A percentile compares a stretch with the other conserved stretches of the same genome.
phyloP scores from a whole-genome alignment of 2,329 filamentous ascomycete species.

The Cladophialophora carrionii region DNA sequence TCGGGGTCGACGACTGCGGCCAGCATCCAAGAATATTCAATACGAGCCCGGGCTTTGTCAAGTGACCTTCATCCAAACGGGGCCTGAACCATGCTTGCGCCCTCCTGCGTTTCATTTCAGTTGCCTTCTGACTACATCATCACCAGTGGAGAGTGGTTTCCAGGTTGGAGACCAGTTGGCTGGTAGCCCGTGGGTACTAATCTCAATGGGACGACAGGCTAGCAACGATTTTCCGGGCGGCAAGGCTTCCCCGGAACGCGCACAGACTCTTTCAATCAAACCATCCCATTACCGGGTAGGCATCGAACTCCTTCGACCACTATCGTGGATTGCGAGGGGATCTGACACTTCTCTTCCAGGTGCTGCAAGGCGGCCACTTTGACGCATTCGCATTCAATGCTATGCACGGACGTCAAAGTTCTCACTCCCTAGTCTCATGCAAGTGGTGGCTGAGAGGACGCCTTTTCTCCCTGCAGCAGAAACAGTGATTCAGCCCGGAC shows the following conservation, averaged over 20 bases:
- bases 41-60: not conserved
- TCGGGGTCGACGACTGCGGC: not conserved
- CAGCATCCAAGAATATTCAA: not conserved
- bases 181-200: not conserved
- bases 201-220: not conserved
- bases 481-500: not conserved
- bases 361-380: not conserved
- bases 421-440: not conserved
- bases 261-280: not conserved
- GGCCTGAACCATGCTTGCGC: not conserved
- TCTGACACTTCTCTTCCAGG: not conserved
- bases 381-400: not conserved
- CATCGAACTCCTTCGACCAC: not conserved
- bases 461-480: not conserved
- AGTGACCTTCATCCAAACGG: not conserved
- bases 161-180: not conserved
- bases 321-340: not conserved
- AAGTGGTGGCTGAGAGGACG: not conserved
- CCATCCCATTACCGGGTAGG: not conserved
- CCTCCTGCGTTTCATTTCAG: not conserved
- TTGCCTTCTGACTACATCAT: not conserved
- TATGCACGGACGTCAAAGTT: not conserved
- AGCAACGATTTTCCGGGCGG: not conserved
- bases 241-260: conserved; percentile 1
- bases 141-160: not conserved